Percentiles rank a stretch among this genome's conserved stretches.
phyloP scores from a whole-genome alignment of 2,329 filamentous ascomycete genomes.

The Paramyrothecium roridum region DNA sequence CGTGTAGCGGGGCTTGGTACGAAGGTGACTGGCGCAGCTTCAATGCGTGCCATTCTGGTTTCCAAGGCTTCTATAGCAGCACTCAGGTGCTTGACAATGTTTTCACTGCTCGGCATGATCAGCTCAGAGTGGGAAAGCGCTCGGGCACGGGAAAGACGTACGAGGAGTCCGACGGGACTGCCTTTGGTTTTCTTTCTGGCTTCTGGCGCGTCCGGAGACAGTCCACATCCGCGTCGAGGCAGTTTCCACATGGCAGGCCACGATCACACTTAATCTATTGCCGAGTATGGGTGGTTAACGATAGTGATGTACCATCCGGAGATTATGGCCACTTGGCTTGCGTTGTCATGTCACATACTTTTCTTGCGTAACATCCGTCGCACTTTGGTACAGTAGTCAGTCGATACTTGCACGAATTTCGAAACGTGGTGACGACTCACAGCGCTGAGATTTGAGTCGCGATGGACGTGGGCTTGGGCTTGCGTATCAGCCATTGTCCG shows the following conservation, averaged over 20 bases:
- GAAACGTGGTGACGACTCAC: neutral
- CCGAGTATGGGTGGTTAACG: neutral
- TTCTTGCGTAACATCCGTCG: neutral
- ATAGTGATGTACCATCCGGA: too few relatives aligned
- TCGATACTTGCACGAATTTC: neutral
- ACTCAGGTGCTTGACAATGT: neutral
- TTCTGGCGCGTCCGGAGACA: neutral
- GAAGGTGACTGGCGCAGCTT: neutral
- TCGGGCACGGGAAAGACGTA: neutral
- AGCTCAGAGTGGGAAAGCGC: neutral
- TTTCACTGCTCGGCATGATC: neutral
- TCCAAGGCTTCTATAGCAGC: neutral
- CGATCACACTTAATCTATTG: neutral
- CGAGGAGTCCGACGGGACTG: neutral
- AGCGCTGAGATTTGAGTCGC: neutral
- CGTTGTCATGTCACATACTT: neutral
- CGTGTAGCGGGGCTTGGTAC: neutral
- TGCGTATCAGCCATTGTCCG: neutral
- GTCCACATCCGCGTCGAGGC: neutral
- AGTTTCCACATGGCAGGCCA: neutral
- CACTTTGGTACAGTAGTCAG: neutral
- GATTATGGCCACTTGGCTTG: neutral
- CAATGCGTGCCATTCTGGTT: neutral
- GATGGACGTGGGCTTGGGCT: neutral
- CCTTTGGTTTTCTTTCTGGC: neutral